Evolutionary conservation across 306 rosid species (phyloP).

Genomic region (Comarum palustre): DNA sequence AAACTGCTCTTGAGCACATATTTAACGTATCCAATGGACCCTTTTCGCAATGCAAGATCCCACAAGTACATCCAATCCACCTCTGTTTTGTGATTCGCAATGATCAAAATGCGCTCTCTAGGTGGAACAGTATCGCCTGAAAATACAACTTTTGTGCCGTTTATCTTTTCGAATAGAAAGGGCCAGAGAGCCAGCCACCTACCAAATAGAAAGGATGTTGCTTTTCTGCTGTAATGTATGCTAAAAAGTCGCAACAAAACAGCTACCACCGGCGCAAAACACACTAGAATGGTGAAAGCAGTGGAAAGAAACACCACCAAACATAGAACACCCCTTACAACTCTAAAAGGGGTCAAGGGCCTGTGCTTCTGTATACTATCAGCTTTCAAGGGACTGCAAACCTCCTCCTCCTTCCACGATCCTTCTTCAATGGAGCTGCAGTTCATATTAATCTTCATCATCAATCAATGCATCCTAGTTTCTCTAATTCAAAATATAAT

Average conservation of each 20-base stretch:
- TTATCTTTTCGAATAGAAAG: constrained; percentile 72
- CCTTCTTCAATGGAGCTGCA: constrained; percentile 46
- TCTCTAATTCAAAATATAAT: background rate
- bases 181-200: constrained; percentile 91
- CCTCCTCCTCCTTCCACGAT: constrained; percentile 48
- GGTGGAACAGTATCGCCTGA: constrained; percentile 70
- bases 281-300: constrained; percentile 68
- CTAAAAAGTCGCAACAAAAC: constrained; percentile 51
- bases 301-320: constrained; percentile 78
- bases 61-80: constrained; percentile 99
- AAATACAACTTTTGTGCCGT: constrained; percentile 72
- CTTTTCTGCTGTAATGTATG: constrained; percentile 60
- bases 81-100: constrained; percentile 92
- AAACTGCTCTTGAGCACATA: constrained; percentile 89
- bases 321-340: constrained; percentile 70
- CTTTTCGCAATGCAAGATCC: constrained; percentile 83
- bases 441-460: background rate
- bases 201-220: constrained; percentile 56
- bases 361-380: constrained; percentile 53
- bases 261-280: constrained; percentile 55
- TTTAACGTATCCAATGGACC: constrained; percentile 71
- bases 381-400: constrained; percentile 35
- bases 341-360: constrained; percentile 58
- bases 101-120: constrained; percentile 72
- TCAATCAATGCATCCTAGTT: background rate